Conservation (phyloP, 768 basidiomycete genomes). For the Mycena polygramma region DNA sequence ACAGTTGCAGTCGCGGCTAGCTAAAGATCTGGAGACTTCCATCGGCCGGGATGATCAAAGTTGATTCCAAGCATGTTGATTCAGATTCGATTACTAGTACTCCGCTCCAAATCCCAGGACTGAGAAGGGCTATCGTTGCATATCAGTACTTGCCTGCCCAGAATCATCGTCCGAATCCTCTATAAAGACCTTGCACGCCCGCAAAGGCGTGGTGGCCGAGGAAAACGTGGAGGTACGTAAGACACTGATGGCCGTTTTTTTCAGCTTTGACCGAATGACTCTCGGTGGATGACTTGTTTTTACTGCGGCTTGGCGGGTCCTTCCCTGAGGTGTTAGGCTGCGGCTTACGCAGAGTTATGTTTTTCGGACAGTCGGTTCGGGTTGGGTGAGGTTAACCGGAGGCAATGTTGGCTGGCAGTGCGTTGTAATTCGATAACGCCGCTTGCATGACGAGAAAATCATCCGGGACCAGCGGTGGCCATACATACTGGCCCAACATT, state of each 20-base stretch:
- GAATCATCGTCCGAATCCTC: not conserved
- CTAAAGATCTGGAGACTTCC: slow-evolving; percentile 26
- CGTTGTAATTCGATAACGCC: not conserved
- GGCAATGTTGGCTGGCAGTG: not conserved
- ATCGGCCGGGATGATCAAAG: slow-evolving; percentile 23
- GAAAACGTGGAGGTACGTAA: slow-evolving; percentile 19
- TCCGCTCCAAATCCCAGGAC: slow-evolving; percentile 1
- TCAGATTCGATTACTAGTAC: not conserved
- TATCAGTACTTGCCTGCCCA: slow-evolving; percentile 13
- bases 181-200: slow-evolving; percentile 1
- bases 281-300: too few species aligned
- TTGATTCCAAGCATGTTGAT: slow-evolving; percentile 3
- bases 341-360: not conserved
- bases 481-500: too few species aligned
- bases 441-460: not conserved
- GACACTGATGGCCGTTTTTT: not conserved
- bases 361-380: not conserved
- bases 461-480: too few species aligned
- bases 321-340: not conserved
- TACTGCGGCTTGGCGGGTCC: too few species aligned
- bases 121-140: not conserved
- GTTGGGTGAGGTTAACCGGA: not conserved
- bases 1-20: not conserved
- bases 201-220: slow-evolving; percentile 21
- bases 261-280: not conserved